Conservation (phyloP, 176 grass and related monocot genomes). For the Ensete glaucum region DNA sequence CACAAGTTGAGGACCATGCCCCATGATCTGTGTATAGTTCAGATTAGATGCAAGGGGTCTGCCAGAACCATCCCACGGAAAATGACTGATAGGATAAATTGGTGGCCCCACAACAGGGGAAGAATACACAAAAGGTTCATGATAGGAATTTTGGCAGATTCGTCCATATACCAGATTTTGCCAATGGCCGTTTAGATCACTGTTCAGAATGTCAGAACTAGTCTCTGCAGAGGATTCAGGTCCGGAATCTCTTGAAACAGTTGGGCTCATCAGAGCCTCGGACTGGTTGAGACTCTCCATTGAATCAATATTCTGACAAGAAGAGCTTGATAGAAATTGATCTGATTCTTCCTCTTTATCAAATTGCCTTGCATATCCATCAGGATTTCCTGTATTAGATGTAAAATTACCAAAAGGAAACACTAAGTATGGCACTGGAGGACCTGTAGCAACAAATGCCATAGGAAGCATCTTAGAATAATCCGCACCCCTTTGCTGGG, state of each 20-base stretch:
- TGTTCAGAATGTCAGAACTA: constrained; percentile 72
- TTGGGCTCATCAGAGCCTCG: constrained; percentile 33
- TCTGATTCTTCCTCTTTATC: constrained; percentile 43
- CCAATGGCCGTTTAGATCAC: constrained; percentile 56
- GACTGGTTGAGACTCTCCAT: constrained; percentile 33
- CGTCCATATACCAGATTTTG: constrained; percentile 64
- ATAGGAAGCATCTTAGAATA: constrained; percentile 33
- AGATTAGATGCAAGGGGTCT: constrained; percentile 52
- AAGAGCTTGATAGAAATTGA: constrained; percentile 34
- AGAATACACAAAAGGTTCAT: constrained; percentile 26
- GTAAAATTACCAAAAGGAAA: constrained; percentile 31
- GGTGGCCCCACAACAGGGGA: constrained; percentile 37
- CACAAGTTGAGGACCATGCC: constrained; percentile 35
- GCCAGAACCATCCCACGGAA: constrained; percentile 60
- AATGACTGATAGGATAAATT: constrained; percentile 45
- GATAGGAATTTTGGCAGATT: constrained; percentile 45
- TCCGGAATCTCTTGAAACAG: constrained; percentile 29
- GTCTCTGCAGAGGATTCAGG: constrained; percentile 43
- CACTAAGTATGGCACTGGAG: constrained; percentile 53
- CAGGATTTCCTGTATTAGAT: constrained; percentile 20
- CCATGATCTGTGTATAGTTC: constrained; percentile 51
- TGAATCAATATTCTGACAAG: constrained; percentile 35
- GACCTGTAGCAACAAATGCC: constrained; percentile 59
- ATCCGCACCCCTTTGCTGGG: constrained; percentile 55
- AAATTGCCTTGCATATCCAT: constrained; percentile 44